Percentiles rank a stretch among this genome's conserved stretches.
phyloP scores from a whole-genome alignment of 208 protist species.

The Blechomonas ayalai region DNA sequence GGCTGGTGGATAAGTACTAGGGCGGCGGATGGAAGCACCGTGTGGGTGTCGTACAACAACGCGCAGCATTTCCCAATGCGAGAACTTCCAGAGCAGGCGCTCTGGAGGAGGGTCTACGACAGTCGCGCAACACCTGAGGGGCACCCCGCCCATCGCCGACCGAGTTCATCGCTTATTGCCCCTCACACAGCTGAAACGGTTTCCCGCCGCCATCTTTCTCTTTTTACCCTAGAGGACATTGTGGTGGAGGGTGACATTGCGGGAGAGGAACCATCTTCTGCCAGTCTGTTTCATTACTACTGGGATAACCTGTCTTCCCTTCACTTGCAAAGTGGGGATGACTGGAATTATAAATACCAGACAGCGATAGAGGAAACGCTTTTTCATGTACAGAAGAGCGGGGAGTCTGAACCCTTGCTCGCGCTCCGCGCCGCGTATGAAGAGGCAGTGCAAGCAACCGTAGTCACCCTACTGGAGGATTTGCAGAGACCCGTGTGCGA shows the following conservation, averaged over 20 bases:
- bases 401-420: constrained; percentile 7
- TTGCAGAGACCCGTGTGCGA: constrained; percentile 16
- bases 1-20: constrained; percentile 58
- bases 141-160: background rate
- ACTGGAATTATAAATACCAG: constrained; percentile 56
- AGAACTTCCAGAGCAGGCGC: background rate
- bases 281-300: constrained; percentile 30
- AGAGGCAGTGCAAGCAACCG: constrained; percentile 15
- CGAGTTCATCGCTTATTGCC: background rate
- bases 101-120: constrained; percentile 1
- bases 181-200: background rate
- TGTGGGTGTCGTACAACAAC: constrained; percentile 10
- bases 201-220: too few relatives aligned
- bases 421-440: constrained; percentile 25
- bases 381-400: constrained; percentile 2
- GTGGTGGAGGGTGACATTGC: background rate
- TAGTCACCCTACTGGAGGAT: constrained; percentile 29
- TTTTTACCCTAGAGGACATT: background rate
- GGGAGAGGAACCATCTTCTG: constrained; percentile 10
- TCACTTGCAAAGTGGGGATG: background rate
- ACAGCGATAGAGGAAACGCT: constrained; percentile 14
- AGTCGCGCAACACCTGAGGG: background rate
- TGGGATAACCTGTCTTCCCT: constrained; percentile 8
- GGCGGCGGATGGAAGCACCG: constrained; percentile 20
- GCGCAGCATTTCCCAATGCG: background rate